These are phyloP conservation scores for Euptelea pleiosperma DNA, from an alignment of 164 flowering plant species.

Conservation along the genomic window DNA sequence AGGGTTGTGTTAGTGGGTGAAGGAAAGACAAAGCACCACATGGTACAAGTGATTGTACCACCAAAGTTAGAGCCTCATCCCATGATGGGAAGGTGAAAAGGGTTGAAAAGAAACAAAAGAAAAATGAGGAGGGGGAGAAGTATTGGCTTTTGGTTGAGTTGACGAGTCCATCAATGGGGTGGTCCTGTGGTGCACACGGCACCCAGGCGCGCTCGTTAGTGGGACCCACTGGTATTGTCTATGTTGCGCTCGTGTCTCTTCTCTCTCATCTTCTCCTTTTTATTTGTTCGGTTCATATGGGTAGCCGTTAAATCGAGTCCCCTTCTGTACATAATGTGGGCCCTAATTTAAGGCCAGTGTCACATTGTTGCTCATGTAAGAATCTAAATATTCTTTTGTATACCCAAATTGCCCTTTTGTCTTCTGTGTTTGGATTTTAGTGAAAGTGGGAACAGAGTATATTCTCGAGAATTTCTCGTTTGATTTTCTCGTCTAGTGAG, in stretches of 20 bases:
- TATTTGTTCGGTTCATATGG: not conserved
- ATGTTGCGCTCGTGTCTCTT: constrained; percentile 7
- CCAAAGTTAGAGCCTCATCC: not conserved
- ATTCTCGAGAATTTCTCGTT: no score
- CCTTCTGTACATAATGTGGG: constrained; percentile 26
- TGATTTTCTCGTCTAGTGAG: no score
- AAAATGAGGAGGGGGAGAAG: not conserved
- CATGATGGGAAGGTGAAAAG: not conserved
- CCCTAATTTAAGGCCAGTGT: constrained; percentile 25
- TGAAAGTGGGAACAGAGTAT: no score
- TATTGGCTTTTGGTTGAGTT: constrained; percentile 21
- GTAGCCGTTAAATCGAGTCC: constrained; percentile 27
- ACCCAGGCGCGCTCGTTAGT: constrained; percentile 22
- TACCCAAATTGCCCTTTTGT: no score
- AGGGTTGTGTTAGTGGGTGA: constrained; percentile 1
- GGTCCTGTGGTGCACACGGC: constrained; percentile 22
- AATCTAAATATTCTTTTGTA: no score
- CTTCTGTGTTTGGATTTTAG: no score
- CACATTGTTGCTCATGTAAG: no score
- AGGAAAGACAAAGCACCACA: constrained; percentile 7
- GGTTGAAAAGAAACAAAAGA: not conserved
- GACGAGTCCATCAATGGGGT: constrained; percentile 26
- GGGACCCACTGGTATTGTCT: constrained; percentile 9
- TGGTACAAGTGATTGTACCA: constrained; percentile 15
- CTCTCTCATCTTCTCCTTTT: not conserved